A percentile compares a stretch with the other conserved stretches of the same genome.
Evolutionary conservation across 768 basidiomycete genomes (phyloP).

Genomic region (Lentinula sp.): DNA sequence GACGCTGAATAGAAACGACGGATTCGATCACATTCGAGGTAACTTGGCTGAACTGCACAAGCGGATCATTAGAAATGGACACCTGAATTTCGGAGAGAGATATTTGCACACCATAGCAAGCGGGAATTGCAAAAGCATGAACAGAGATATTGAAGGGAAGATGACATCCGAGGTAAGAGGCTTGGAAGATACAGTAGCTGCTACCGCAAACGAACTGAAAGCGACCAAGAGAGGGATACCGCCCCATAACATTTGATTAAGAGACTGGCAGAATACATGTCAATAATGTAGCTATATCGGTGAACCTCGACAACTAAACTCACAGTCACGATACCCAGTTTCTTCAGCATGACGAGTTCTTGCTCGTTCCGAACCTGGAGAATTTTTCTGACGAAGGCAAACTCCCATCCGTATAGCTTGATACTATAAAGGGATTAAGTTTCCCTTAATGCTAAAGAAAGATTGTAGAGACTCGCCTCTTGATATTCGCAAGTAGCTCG

Average conservation of each 20-base stretch:
- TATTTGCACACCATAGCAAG: slow-evolving; percentile 60
- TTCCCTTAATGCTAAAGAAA: not conserved
- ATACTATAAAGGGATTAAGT: slow-evolving; percentile 43
- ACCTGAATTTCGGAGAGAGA: not conserved
- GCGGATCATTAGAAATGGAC: not conserved
- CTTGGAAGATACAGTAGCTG: slow-evolving; percentile 50
- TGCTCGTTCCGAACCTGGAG: slow-evolving; percentile 75
- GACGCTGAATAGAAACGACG: slow-evolving; percentile 72
- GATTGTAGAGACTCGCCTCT: slow-evolving; percentile 39
- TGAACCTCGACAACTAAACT: slow-evolving; percentile 13
- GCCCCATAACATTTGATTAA: slow-evolving; percentile 59
- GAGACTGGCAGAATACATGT: slow-evolving; percentile 29
- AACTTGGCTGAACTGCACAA: slow-evolving; percentile 55
- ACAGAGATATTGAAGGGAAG: slow-evolving; percentile 92
- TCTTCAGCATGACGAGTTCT: slow-evolving; percentile 76
- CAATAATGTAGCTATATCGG: not conserved
- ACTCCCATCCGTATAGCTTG: slow-evolving; percentile 94
- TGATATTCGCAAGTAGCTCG: slow-evolving; percentile 89
- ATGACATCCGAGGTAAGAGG: slow-evolving; percentile 88
- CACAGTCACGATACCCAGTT: slow-evolving; percentile 74
- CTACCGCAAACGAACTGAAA: slow-evolving; percentile 76
- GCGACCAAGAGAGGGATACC: slow-evolving; percentile 73
- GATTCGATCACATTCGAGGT: slow-evolving; percentile 84
- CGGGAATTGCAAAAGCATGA: slow-evolving; percentile 84
- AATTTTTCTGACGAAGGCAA: slow-evolving; percentile 77